phyloP scores from a whole-genome alignment of 2,329 filamentous ascomycete genomes.

The Xylaria sp. region DNA sequence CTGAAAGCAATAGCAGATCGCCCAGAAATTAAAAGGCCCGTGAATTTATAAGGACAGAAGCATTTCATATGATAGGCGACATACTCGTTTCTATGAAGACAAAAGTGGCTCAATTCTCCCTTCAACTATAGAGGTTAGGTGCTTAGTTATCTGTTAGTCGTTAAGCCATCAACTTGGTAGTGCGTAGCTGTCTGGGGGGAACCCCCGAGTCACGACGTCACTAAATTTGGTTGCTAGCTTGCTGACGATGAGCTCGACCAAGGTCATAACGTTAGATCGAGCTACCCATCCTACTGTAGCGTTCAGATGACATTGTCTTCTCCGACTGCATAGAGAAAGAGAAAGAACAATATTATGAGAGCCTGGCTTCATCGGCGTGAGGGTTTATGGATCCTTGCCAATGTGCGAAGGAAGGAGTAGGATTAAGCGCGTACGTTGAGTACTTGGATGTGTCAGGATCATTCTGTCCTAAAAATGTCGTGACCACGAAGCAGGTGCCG shows the following conservation, averaged over 20 bases:
- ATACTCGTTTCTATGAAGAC: neutral
- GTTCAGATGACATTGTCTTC: neutral
- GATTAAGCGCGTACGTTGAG: neutral
- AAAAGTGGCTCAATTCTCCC: too few species aligned
- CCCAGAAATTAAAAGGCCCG: neutral
- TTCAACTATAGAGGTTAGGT: too few species aligned
- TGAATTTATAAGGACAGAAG: neutral
- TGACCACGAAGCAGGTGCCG: neutral
- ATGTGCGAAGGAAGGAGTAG: neutral
- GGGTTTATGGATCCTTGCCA: neutral
- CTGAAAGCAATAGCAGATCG: conserved; percentile 12
- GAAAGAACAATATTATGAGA: neutral
- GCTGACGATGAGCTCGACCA: neutral
- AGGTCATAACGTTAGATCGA: too few species aligned
- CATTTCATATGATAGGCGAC: too few species aligned
- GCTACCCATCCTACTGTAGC: too few species aligned
- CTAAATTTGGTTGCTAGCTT: neutral
- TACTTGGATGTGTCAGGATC: neutral
- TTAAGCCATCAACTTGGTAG: neutral
- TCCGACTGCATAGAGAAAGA: neutral
- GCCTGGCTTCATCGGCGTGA: neutral
- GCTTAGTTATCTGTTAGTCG: neutral
- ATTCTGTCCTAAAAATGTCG: neutral
- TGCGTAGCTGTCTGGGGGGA: neutral
- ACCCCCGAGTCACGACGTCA: neutral